A percentile compares a stretch with the other conserved stretches of the same genome.
Conservation (phyloP, 192 early-diverging fungal species). For the Diversispora epigaea region DNA sequence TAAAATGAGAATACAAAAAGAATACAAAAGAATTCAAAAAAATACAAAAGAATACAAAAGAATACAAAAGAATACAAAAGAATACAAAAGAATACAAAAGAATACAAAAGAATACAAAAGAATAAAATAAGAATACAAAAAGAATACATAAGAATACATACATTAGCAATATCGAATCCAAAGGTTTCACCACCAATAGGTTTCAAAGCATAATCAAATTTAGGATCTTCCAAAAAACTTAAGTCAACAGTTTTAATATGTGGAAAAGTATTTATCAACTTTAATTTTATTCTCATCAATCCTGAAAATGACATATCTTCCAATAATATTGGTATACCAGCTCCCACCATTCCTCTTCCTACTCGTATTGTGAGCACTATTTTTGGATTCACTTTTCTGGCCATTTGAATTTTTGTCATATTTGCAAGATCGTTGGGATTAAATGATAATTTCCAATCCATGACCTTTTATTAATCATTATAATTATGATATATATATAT, state of each 20-base stretch:
- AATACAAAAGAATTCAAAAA: not conserved
- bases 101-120: not conserved
- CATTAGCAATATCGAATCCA: constrained; percentile 85
- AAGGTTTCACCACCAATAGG: constrained; percentile 84
- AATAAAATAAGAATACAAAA: no score
- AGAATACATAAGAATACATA: constrained; percentile 34
- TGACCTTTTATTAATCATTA: constrained; percentile 49
- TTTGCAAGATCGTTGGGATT: constrained; percentile 78
- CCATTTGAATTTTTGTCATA: constrained; percentile 65
- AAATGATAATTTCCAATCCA: constrained; percentile 91
- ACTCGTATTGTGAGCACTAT: constrained; percentile 82
- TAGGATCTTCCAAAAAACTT: constrained; percentile 82
- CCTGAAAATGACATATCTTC: constrained; percentile 83
- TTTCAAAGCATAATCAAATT: constrained; percentile 85
- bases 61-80: no score
- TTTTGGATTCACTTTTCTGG: constrained; percentile 79
- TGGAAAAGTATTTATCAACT: constrained; percentile 84
- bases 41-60: not conserved
- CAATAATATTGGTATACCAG: constrained; percentile 81
- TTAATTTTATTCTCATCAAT: constrained; percentile 76
- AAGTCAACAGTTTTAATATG: constrained; percentile 82
- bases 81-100: no score
- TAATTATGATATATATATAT: not conserved
- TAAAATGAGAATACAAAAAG: not conserved
- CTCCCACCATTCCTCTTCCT: constrained; percentile 83